A percentile compares a stretch with the other conserved stretches of the same genome.
Conservation (phyloP, 1,284 basidiomycete genomes). For the Veloporphyrellus conicus region DNA sequence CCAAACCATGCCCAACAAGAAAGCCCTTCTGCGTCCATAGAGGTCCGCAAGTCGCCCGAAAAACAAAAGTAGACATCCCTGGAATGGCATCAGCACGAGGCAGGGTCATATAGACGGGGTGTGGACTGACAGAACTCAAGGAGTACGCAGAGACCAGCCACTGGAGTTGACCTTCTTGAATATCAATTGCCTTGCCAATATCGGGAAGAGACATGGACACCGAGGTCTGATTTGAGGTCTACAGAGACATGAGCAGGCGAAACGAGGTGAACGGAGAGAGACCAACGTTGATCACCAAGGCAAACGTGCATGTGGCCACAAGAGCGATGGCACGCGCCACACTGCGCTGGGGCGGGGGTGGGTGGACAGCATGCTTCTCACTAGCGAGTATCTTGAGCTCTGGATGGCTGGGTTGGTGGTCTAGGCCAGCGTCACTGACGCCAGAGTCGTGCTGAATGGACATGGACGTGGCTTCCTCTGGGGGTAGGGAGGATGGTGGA, state of each 20-base stretch:
- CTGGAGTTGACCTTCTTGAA: conserved; percentile 51
- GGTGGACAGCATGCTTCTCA: conserved; percentile 10
- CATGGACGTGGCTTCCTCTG: not conserved
- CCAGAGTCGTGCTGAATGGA: not conserved
- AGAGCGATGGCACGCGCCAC: conserved; percentile 37
- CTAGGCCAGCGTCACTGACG: conserved; percentile 12
- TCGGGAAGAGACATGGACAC: conserved; percentile 59
- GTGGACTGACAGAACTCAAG: conserved; percentile 44
- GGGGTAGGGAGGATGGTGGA: not conserved
- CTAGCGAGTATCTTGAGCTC: conserved; percentile 6
- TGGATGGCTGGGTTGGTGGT: conserved; percentile 14
- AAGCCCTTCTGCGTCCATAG: conserved; percentile 62
- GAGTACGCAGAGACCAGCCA: conserved; percentile 59
- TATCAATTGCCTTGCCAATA: conserved; percentile 50
- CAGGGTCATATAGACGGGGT: not conserved
- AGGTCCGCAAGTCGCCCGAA: conserved; percentile 71
- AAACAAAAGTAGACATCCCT: conserved; percentile 71
- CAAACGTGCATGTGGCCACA: conserved; percentile 48
- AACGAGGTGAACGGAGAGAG: not conserved
- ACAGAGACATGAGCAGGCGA: not conserved
- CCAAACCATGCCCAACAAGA: conserved; percentile 49
- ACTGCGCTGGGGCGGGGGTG: conserved; percentile 17
- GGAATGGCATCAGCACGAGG: conserved; percentile 12
- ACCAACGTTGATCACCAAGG: conserved; percentile 54
- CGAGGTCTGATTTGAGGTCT: conserved; percentile 45